phyloP scores from a whole-genome alignment of 257 asterid species.

The Eucommia ulmoides region DNA sequence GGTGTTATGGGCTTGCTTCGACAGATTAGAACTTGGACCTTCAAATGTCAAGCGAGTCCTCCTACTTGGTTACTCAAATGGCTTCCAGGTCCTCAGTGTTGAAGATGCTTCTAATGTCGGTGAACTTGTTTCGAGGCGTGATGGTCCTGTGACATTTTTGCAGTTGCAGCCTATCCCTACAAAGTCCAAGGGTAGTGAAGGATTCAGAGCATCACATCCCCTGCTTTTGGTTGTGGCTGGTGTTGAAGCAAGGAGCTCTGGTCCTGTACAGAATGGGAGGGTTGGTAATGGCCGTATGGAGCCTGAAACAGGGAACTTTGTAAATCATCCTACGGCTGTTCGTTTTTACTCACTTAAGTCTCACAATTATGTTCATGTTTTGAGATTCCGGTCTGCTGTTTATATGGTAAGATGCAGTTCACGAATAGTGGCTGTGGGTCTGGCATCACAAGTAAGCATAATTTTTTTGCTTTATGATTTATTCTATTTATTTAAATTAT shows the following conservation, averaged over 20 bases:
- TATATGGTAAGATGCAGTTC: conserved; percentile 43
- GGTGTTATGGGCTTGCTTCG: conserved; percentile 42
- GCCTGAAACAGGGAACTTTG: conserved; percentile 20
- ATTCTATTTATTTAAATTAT: background rate
- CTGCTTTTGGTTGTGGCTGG: conserved; percentile 38
- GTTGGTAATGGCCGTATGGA: conserved; percentile 20
- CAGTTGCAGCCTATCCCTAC: conserved; percentile 33
- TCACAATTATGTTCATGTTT: conserved; percentile 36
- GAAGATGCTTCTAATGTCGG: conserved; percentile 30
- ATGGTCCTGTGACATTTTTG: conserved; percentile 35
- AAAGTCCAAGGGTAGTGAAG: conserved; percentile 28
- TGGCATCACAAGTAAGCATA: conserved; percentile 31
- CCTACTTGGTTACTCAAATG: conserved; percentile 36
- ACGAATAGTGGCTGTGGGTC: conserved; percentile 40
- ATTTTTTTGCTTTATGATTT: background rate
- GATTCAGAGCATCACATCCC: conserved; percentile 32
- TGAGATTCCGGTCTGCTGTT: conserved; percentile 36
- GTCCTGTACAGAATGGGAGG: conserved; percentile 22
- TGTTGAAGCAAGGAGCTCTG: conserved; percentile 21
- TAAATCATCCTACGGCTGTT: conserved; percentile 27
- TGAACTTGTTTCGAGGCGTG: conserved; percentile 40
- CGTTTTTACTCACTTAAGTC: conserved; percentile 40
- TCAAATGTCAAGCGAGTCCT: conserved; percentile 24
- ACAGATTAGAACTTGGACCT: conserved; percentile 22
- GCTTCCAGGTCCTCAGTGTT: conserved; percentile 40